Base-by-base conservation (phyloP, 352 stramenopile genomes). In the Phytopythium montanum region DNA sequence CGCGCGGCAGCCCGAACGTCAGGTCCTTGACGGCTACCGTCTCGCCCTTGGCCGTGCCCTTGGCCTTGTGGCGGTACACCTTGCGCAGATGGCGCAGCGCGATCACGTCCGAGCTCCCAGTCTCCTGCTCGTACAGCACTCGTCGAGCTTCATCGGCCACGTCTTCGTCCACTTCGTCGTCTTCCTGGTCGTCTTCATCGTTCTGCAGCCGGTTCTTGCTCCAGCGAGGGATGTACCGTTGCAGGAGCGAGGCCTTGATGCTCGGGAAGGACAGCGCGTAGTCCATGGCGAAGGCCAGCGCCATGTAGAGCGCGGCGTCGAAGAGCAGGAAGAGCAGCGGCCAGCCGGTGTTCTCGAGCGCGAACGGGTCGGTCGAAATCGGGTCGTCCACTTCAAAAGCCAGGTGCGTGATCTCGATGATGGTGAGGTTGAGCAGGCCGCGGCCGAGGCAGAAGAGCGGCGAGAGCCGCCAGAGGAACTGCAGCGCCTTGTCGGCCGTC, bases 391-490 rank as follows among this genome's bases (percentile, higher is more conserved):
- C 72, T 23, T 80, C 66, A 19, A 60, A 64, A 38, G 41, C 55
- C 51, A 50, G 59, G 50, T 58, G 68, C 3, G 42, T 65, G 14
- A 79, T 48, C 21, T 84, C 72, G 49, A 81, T 73, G 21, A 79
- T 42, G 19, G 74, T 65, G 45, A 84, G 46, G 21, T 69, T 72
- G 16, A 84, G 36, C 23, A 88, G 61, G 4, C 72, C 73, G 31
- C 85, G 67, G 6, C 78, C 78, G n/a, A 85, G 70, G 39, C 74
- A 72, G 38, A 86, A 88, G 5, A 85, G 67, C 19, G 78, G 85
- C 7, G 87, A 94, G 0, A 94, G 65, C 0, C 81, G 69, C 72
- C 73, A 96, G 33, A 95, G 61, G 57, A 90, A 92, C 19, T 82
- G 66, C 7, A 95, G 65, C 26, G 77, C 72, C 1, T 64, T 39